Base-by-base conservation (phyloP, 768 basidiomycete species). In the Psilocybe azurescens region DNA sequence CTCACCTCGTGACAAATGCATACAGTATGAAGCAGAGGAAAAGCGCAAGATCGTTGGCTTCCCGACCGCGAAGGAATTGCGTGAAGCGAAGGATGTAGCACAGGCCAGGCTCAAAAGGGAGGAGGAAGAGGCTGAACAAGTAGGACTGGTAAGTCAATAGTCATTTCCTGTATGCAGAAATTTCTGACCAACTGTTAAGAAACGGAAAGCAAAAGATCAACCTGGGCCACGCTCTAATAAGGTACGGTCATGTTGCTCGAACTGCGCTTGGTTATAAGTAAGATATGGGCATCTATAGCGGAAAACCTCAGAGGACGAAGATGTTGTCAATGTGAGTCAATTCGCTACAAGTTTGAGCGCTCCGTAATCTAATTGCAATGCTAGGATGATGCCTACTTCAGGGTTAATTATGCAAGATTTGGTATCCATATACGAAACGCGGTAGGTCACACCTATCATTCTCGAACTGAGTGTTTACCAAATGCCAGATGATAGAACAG, bases 331-430 rank as follows among this genome's bases (percentile, higher is more conserved):
- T 75, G 94, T 93, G 67, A 75, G 88, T 33, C 16, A 5, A 7
- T 9, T 33, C 46, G 53, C 10, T 57, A 62, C 18, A 48, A 44
- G 16, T 29, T n/a, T 24, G 24, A 24, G 24, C 44, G 53, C 49
- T 20, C 64, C 53, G 30, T 33, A 58, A 36, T 59, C 39, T 69
- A 51, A 61, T 47, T 44, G 3, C 55, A 30, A 6, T 11, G 7
- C 11, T 60, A 95, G 89, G 86, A 91, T 16, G 79, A 79, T 2
- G 84, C 93, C 36, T 88, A 89, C 74, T 92, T 97, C 71, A 86
- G 93, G 52, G 84, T 98, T 52, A 98, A 98, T 77, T 92, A 89
- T 71, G 90, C 95, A 67, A 90, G 86, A 68, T 97, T 95, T 75
- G 88, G 91, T 66, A 80, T 94, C 33, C 89, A 93, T 67, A 86